These are phyloP conservation scores for Sungouiella blattae DNA, from an alignment of 805 yeast species.

Conservation along the genomic window DNA sequence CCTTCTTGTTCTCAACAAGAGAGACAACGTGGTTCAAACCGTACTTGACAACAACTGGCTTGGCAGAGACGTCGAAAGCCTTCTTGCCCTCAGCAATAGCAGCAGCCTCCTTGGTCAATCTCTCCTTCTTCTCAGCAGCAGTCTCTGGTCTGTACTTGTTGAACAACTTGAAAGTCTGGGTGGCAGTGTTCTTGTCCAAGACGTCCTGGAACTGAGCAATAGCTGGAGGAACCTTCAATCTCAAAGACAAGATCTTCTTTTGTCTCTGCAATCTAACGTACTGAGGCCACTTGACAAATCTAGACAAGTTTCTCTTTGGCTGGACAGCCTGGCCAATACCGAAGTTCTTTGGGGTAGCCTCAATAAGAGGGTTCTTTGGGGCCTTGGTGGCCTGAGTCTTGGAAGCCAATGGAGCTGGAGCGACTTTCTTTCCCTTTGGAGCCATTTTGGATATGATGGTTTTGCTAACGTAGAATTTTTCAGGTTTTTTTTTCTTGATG, in stretches of 20 bases:
- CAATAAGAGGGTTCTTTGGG: constrained; percentile 42
- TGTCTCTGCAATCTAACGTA: constrained; percentile 98
- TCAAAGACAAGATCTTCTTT: constrained; percentile 89
- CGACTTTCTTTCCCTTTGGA: constrained; percentile 72
- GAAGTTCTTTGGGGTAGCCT: constrained; percentile 85
- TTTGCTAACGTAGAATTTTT: constrained; percentile 3
- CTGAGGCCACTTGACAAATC: constrained; percentile 99
- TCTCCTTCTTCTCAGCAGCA: constrained; percentile 95
- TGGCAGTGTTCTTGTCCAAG: constrained; percentile 98
- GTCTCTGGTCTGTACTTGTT: constrained; percentile 99
- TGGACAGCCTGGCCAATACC: constrained; percentile 97
- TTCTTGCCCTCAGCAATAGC: constrained; percentile 98
- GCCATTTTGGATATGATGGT: constrained; percentile 27
- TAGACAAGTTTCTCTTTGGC: constrained; percentile 93
- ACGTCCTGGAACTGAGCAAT: constrained; percentile 94
- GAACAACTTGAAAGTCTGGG: constrained; percentile 93
- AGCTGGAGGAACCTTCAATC: constrained; percentile 99
- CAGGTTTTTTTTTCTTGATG: constrained; percentile 7
- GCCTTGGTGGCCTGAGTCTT: constrained; percentile 36
- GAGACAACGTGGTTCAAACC: constrained; percentile 99
- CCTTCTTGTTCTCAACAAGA: constrained; percentile 96
- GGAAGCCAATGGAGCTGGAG: constrained; percentile 96
- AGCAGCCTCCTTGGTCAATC: constrained; percentile 98
- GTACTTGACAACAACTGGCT: constrained; percentile 95
- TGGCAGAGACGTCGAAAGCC: constrained; percentile 93